Base-by-base conservation (phyloP, 495 filamentous ascomycete species). In the Aspergillus heteromorphus region DNA sequence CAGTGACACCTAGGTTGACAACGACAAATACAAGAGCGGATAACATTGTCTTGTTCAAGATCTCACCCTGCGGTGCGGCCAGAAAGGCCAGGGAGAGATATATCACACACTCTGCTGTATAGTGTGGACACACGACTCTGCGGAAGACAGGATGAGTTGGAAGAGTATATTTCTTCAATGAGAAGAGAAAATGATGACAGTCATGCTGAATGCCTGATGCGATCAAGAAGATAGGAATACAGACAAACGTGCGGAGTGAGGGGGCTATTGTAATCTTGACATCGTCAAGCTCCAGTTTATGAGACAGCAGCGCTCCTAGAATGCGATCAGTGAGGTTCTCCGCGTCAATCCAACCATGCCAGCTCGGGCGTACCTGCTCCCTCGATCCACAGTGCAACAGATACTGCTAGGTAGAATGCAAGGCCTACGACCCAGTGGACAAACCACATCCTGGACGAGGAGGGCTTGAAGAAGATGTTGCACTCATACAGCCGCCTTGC, bases 341-440 rank as follows among this genome's bases (percentile, higher is more conserved):
- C 10, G 18, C 13, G 16, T 29, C 40, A 25, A 38, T n/a, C n/a
- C n/a, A 16, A 29, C 38, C n/a, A n/a, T n/a, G 8, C 23, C n/a
- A 40, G 19, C 10, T 20, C 30, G 4, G 25, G 47, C 48, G 55
- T 74, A 92, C 91, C 75, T 49, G 85, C 80, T 20, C 89, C 91
- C 66, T 96, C 91, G 50, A 96, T 79, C 93, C 92, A 97, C 30
- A 95, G 72, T 2, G 87, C 79, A 50, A 96, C 70, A 20, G 83
- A 80, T 51, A 86, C 83, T 29, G 72, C 73, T 14, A 86, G 59
- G 67, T 98, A 98, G 69, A 89, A 97, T 14, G 68, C 70, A 17
- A 93, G 65, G 1, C 95, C 95, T 2, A 92, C 67, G 18, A 87
- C 45, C 83, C 88, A 97, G 69, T 91, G 90, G 4, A 79, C 80